Base-by-base conservation (phyloP, 108 stramenopile species). In the Discostella pseudostelligera region DNA sequence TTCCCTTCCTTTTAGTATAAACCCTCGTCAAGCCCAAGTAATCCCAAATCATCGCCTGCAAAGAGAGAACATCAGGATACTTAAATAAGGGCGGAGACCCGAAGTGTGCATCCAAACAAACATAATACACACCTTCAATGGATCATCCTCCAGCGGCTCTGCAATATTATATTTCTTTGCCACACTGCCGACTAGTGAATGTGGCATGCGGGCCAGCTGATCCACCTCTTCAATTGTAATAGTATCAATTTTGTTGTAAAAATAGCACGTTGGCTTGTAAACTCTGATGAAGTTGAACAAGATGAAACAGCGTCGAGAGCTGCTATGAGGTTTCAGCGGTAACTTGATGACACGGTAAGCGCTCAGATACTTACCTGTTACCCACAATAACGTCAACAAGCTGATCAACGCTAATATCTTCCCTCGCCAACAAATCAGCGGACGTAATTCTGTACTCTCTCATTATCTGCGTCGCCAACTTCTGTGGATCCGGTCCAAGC, bases 241-340 rank as follows among this genome's bases (percentile, higher is more conserved):
- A 26, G 92, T 90, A 81, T 99, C 99, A 70, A 98, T 95, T 79
- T 99, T 99, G 80, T 99, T 98, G 95, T 97, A 99, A 40, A 96
- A 80, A 70, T 99, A 99, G 60, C 97, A 65, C 42, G 95, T 96
- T 13, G 90, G 90, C 55, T 97, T 95, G 83, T 99, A 99, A 63
- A 86, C 87, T 26, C 50, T 51, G 24, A 28, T 28, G 26, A 51
- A 51, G 24, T 4, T n/a, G 50, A 11, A 22, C n/a, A 25, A 12
- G 50, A 32, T 4, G 5, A 5, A 32, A 32, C 3, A 32, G 4
- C 26, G n/a, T 26, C 1, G 3, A 14, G 3, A 3, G 4, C n/a
- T n/a, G n/a, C n/a, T n/a, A n/a, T n/a, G n/a, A n/a, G 9, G 26
- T 26, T 28, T 26, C 24, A 13, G 24, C 26, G 21, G 22, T 3